phyloP scores from a whole-genome alignment of 352 stramenopile genomes.

The Phytophthora brassicae region DNA sequence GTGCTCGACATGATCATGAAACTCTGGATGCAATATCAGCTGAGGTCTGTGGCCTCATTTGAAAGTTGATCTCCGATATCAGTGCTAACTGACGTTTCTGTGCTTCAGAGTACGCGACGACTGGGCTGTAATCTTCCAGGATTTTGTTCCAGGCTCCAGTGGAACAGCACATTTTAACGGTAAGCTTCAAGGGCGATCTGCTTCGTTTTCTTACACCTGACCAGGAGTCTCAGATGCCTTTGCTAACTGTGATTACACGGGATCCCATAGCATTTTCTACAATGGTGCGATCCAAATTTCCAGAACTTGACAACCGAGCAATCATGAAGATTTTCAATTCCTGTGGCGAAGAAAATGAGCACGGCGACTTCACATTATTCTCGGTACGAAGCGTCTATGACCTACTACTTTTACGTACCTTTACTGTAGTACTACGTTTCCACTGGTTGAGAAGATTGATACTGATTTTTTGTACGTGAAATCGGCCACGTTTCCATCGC shows the following conservation, averaged over 20 bases:
- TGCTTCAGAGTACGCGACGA: conserved; percentile 51
- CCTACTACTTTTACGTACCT: conserved; percentile 8
- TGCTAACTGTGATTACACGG: background rate
- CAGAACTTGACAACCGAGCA: conserved; percentile 43
- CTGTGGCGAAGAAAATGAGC: conserved; percentile 81
- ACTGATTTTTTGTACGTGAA: conserved; percentile 3
- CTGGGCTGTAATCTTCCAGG: conserved; percentile 64
- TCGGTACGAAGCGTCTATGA: conserved; percentile 38
- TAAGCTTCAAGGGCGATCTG: conserved; percentile 14
- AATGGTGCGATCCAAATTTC: conserved; percentile 58
- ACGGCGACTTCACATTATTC: conserved; percentile 69
- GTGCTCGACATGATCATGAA: conserved; percentile 72
- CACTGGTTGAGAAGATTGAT: background rate
- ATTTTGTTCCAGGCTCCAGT: conserved; percentile 58
- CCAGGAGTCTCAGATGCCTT: background rate
- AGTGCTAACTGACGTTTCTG: background rate
- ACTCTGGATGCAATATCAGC: conserved; percentile 68
- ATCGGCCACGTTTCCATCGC: background rate
- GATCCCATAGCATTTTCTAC: conserved; percentile 46
- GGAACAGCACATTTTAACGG: conserved; percentile 63
- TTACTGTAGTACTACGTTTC: background rate
- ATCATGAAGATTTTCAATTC: conserved; percentile 75
- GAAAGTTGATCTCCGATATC: background rate
- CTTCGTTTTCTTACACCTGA: background rate
- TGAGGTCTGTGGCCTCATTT: conserved; percentile 26